Evolutionary conservation across 345 rosid species (phyloP).

Genomic region (Citrus unshiu): DNA sequence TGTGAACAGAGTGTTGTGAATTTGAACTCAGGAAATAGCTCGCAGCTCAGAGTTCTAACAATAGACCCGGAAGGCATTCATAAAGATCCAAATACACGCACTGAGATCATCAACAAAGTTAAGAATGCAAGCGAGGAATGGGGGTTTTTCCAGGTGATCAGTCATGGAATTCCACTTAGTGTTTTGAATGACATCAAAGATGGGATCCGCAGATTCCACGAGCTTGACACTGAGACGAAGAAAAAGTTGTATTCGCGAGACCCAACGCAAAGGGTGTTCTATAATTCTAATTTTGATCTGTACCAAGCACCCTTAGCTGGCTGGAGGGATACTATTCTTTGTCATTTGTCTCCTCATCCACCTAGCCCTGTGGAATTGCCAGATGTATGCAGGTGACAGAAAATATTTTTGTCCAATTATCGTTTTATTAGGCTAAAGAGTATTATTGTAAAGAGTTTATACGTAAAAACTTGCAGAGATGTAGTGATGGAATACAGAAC

Average conservation of each 20-base stretch:
- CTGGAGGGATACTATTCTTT: slow-evolving; percentile 24
- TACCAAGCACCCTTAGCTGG: slow-evolving; percentile 15
- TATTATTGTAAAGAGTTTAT: too few species aligned
- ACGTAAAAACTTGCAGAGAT: neutral
- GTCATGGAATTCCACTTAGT: slow-evolving; percentile 14
- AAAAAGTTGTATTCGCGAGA: slow-evolving; percentile 21
- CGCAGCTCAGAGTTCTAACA: neutral
- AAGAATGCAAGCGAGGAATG: slow-evolving; percentile 11
- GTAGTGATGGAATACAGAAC: slow-evolving; percentile 1
- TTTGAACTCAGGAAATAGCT: neutral
- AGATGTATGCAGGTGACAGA: slow-evolving; percentile 13
- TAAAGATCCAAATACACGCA: neutral
- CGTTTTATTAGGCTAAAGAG: neutral
- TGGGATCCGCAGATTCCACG: slow-evolving; percentile 17
- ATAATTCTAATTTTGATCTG: slow-evolving; percentile 22
- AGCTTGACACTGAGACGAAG: slow-evolving; percentile 21
- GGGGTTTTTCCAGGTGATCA: slow-evolving; percentile 28
- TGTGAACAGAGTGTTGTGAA: neutral
- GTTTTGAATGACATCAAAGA: slow-evolving; percentile 13
- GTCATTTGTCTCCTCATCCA: slow-evolving; percentile 10
- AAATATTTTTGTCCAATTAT: neutral
- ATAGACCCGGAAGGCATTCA: neutral
- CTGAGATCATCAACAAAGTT: neutral
- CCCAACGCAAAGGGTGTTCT: neutral
- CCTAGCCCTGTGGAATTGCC: slow-evolving; percentile 23